Conservation (phyloP, 768 basidiomycete species). For the Russula virescens region DNA sequence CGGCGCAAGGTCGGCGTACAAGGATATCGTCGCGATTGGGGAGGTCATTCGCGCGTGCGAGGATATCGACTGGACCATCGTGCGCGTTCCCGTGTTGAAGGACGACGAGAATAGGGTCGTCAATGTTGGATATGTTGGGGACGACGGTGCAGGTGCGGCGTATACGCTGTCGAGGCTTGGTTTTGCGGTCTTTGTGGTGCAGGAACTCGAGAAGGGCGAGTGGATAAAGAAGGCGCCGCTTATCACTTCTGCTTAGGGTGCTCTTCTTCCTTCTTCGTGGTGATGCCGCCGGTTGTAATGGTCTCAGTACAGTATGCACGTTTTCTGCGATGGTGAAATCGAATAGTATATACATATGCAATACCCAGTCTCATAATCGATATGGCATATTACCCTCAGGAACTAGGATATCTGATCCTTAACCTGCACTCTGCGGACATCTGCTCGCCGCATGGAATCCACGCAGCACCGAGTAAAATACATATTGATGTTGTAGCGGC, state of each 20-base stretch:
- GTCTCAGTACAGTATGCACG: too few species aligned
- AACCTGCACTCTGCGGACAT: too few species aligned
- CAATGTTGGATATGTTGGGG: conserved; percentile 63
- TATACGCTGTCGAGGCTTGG: conserved; percentile 48
- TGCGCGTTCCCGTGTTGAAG: conserved; percentile 59
- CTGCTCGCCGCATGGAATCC: too few species aligned
- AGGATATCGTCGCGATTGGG: conserved; percentile 61
- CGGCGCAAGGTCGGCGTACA: conserved; percentile 53
- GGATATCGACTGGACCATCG: conserved; percentile 63
- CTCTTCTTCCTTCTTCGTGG: neutral
- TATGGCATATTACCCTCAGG: too few species aligned
- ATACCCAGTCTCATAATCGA: too few species aligned
- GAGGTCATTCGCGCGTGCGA: conserved; percentile 46
- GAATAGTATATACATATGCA: too few species aligned
- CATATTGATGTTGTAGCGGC: too few species aligned
- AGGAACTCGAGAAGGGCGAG: conserved; percentile 49
- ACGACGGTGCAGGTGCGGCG: conserved; percentile 41
- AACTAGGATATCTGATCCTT: too few species aligned
- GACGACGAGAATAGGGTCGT: conserved; percentile 41
- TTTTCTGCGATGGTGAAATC: too few species aligned
- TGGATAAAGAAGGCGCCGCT: conserved; percentile 51
- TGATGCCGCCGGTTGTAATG: too few species aligned
- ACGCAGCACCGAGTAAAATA: too few species aligned
- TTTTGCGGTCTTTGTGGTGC: conserved; percentile 54
- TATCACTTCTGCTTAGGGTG: conserved; percentile 31